Evolutionary conservation across 73 alveolate genomes (phyloP).

Genomic region (Stentor roeselii): DNA sequence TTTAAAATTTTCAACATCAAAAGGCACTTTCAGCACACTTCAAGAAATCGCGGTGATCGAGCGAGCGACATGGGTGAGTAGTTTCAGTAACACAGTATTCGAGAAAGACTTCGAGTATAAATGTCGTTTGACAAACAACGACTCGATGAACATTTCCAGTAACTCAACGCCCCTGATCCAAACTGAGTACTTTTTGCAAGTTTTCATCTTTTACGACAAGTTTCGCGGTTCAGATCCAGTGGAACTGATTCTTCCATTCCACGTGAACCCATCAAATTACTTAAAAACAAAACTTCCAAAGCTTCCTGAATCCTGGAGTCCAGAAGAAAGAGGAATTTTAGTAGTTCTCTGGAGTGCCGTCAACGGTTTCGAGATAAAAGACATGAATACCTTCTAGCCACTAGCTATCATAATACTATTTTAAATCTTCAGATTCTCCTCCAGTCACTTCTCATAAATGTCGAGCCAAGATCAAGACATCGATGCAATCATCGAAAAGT

Average conservation of each 20-base stretch:
- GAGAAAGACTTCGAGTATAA: constrained; percentile 21
- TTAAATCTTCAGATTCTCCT: no score
- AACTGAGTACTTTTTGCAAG: neutral
- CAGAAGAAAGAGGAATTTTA: no score
- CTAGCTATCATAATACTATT: no score
- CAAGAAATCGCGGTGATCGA: neutral
- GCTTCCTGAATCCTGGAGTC: no score
- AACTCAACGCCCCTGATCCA: neutral
- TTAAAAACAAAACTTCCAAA: no score
- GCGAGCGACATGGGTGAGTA: constrained; percentile 10
- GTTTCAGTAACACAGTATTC: neutral
- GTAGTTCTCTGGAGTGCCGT: no score
- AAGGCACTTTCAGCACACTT: neutral
- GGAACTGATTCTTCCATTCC: neutral
- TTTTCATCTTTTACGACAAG: neutral
- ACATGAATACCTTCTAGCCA: no score
- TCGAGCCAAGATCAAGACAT: no score
- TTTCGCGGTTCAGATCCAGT: neutral
- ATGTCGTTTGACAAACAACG: neutral
- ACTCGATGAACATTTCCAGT: neutral
- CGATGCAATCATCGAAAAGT: constrained; percentile 64
- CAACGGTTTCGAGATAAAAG: no score
- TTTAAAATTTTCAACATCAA: neutral
- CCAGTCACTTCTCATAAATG: no score
- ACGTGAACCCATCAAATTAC: neutral